Evolutionary conservation across 2,329 filamentous ascomycete species (phyloP).

Genomic region (Ampelomyces quisqualis): DNA sequence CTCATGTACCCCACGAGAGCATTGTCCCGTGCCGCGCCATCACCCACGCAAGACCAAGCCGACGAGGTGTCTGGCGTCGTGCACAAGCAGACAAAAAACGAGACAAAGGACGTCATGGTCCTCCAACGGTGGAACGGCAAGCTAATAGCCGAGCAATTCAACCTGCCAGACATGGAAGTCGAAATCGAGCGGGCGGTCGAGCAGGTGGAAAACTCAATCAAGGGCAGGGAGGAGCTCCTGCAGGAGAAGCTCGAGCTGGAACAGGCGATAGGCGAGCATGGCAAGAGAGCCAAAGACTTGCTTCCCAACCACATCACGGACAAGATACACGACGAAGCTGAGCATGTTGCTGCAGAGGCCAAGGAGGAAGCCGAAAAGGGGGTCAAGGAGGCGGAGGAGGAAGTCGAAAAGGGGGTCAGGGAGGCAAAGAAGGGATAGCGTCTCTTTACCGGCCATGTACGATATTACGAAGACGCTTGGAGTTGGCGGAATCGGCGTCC

Average conservation of each 20-base stretch:
- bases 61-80: conserved; percentile 43
- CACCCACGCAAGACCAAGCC: conserved; percentile 42
- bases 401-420: conserved; percentile 7
- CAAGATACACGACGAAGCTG: conserved; percentile 28
- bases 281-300: conserved; percentile 30
- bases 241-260: conserved; percentile 44
- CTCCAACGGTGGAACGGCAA: conserved; percentile 54
- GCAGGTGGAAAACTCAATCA: conserved; percentile 51
- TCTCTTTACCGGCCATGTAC: neutral
- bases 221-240: conserved; percentile 40
- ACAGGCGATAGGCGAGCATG: conserved; percentile 26
- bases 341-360: conserved; percentile 21
- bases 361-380: conserved; percentile 11
- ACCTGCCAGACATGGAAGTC: conserved; percentile 55
- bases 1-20: conserved; percentile 48
- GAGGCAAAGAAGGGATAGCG: conserved; percentile 8
- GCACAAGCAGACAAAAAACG: conserved; percentile 44
- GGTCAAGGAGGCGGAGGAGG: conserved; percentile 9
- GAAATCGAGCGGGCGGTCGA: conserved; percentile 56
- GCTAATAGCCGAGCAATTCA: conserved; percentile 52
- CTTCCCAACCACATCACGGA: conserved; percentile 32
- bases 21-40: conserved; percentile 42
- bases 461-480: conserved; percentile 1
- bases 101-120: conserved; percentile 51
- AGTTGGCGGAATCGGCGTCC: conserved; percentile 1